Conservation (phyloP, 257 asterid species). For the Leonotis leonurus region DNA sequence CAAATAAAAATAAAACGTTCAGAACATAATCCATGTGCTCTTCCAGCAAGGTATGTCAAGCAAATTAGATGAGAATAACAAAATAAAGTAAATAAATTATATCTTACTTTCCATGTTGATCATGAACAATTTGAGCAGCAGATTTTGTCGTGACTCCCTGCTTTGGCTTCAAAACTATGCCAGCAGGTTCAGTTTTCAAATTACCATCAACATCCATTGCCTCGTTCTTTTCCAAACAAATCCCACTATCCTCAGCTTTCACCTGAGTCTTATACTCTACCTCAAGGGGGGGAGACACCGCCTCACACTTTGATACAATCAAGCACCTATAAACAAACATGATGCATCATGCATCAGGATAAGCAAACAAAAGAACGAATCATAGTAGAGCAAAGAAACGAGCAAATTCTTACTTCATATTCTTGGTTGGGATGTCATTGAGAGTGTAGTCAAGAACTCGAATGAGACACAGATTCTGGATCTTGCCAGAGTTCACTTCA, state of each 20-base stretch:
- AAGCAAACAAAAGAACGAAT: background rate
- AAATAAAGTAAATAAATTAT: background rate
- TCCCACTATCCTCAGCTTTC: constrained; percentile 29
- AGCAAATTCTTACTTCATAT: constrained; percentile 46
- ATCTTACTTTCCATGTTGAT: constrained; percentile 73
- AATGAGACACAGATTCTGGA: constrained; percentile 77
- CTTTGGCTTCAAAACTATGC: constrained; percentile 52
- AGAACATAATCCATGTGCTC: background rate
- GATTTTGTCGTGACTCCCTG: constrained; percentile 63
- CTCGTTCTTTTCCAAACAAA: constrained; percentile 20
- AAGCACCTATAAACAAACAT: constrained; percentile 35
- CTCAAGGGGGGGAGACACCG: constrained; percentile 65
- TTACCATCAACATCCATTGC: constrained; percentile 21
- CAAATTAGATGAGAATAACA: background rate
- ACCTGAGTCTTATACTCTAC: constrained; percentile 45
- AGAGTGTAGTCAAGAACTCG: constrained; percentile 64
- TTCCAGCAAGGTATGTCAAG: background rate
- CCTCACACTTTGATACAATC: constrained; percentile 65
- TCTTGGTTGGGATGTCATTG: constrained; percentile 65
- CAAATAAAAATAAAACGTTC: background rate
- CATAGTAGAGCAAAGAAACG: background rate
- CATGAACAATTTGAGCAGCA: constrained; percentile 76
- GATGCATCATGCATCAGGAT: background rate
- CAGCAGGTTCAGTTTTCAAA: constrained; percentile 21
- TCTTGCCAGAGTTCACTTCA: constrained; percentile 54